A percentile compares a stretch with the other conserved stretches of the same genome.
These are phyloP conservation scores for Bondarzewia mesenterica DNA, from an alignment of 1,284 basidiomycete genomes.

Conservation along the genomic window DNA sequence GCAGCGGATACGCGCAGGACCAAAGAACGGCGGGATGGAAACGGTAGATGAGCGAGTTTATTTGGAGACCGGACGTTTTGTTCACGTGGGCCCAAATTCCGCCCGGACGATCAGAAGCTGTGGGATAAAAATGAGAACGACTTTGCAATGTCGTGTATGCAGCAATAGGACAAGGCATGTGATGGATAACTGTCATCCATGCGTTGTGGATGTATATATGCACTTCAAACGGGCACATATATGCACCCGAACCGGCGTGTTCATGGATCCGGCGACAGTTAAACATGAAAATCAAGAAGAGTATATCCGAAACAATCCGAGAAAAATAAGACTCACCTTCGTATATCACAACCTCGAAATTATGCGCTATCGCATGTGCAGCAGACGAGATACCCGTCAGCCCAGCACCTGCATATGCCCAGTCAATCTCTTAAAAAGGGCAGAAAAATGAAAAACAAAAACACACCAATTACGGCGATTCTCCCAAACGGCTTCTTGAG, in stretches of 20 bases:
- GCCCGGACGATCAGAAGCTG: slow-evolving; percentile 26
- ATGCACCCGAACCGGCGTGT: background rate
- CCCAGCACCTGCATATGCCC: slow-evolving; percentile 17
- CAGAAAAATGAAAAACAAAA: too few species aligned
- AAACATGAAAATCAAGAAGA: too few species aligned
- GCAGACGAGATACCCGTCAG: slow-evolving; percentile 43
- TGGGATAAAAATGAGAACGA: background rate
- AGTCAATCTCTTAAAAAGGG: background rate
- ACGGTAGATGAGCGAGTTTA: slow-evolving; percentile 46
- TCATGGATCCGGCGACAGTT: too few species aligned
- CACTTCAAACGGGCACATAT: background rate
- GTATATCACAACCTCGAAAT: slow-evolving; percentile 47
- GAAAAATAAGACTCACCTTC: slow-evolving; percentile 25
- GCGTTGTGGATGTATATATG: background rate
- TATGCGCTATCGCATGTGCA: slow-evolving; percentile 43
- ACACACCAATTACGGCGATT: slow-evolving; percentile 44
- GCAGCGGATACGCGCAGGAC: slow-evolving; percentile 38
- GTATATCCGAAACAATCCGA: too few species aligned
- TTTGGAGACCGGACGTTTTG: slow-evolving; percentile 49
- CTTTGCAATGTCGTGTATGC: too few species aligned
- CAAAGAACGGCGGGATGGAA: slow-evolving; percentile 36
- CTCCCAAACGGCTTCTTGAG: slow-evolving; percentile 28
- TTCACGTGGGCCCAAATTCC: slow-evolving; percentile 62
- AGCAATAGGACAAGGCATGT: background rate
- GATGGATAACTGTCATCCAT: background rate